These are phyloP conservation scores for Heliamphora exappendiculata DNA, from an alignment of 148 eudicot species.

Conservation along the genomic window DNA sequence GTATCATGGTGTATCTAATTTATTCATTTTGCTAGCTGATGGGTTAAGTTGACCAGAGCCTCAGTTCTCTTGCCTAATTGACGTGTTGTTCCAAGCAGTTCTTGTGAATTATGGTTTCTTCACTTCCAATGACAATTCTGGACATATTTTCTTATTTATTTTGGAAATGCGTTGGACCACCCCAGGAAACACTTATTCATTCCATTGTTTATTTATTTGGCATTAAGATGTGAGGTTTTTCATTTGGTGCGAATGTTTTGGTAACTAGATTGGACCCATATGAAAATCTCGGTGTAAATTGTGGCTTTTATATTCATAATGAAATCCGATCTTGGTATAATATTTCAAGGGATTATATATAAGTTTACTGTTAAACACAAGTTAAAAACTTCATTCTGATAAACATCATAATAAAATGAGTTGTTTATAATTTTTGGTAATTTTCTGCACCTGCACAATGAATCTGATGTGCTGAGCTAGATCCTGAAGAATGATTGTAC, in stretches of 20 bases:
- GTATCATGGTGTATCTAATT: background rate
- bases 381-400: background rate
- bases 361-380: background rate
- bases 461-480: background rate
- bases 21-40: background rate
- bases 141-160: background rate
- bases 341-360: background rate
- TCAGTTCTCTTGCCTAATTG: too few species aligned
- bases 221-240: background rate
- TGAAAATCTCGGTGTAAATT: background rate
- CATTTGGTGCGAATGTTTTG: background rate
- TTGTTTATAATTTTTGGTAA: background rate
- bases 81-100: background rate
- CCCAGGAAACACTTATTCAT: background rate
- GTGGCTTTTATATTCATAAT: background rate
- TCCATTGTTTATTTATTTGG: background rate
- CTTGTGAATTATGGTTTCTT: background rate
- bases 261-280: background rate
- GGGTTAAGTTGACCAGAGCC: background rate
- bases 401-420: background rate
- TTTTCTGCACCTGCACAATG: background rate
- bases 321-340: background rate
- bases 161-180: background rate
- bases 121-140: background rate
- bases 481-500: background rate